Base-by-base conservation (phyloP, 2,329 filamentous ascomycete genomes). In the Fusarium foetens region DNA sequence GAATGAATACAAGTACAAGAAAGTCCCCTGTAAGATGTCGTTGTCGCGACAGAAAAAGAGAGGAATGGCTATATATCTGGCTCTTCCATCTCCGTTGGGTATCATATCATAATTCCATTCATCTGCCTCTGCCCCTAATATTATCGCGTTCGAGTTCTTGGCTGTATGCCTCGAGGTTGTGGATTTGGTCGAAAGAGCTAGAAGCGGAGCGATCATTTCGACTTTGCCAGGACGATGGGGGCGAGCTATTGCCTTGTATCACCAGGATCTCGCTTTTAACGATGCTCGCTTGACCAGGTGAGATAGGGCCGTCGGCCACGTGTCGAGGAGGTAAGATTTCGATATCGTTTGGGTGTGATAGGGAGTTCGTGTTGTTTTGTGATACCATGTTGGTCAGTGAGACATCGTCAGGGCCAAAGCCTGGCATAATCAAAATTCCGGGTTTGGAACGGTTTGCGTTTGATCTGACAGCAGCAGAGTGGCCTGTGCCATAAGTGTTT, bases 241-340 rank as follows among this genome's bases (percentile, higher is more conserved):
- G 75, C 8, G 63, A 59, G 16, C 70, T 68, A 23, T 77, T 75
- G 31, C 80, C 80, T 60, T 83, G 78, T 23, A 82, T 81, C 49
- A 83, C 74, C 57, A 80, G 81, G 45, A 81, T 73, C 52, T 83
- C 82, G 71, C 81, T 83, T 36, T 76, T 79, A 39, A 72, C 75
- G 16, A 78, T 73, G 31, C 64, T 75, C 13, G 38, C 33, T 60
- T 78, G 41, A 58, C 74, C 53, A 38, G 66, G 60, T 21, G 75
- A 71, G 16, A 70, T 53, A 27, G 38, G 66, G 41, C 63, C 52
- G 21, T 65, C 59, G 31, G 48, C 35, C 45, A 38, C 73, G 61
- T 69, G 77, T 57, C 69, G 70, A n/a, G 68, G 66, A 19, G 66
- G 75, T 19, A 72, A 71, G n/a, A 73, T 63, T 43, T 70, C 52